Percentiles rank a stretch among this genome's conserved stretches.
Conservation (phyloP, 371 early-diverging fungal species). For the Syncephalastrum monosporum region DNA sequence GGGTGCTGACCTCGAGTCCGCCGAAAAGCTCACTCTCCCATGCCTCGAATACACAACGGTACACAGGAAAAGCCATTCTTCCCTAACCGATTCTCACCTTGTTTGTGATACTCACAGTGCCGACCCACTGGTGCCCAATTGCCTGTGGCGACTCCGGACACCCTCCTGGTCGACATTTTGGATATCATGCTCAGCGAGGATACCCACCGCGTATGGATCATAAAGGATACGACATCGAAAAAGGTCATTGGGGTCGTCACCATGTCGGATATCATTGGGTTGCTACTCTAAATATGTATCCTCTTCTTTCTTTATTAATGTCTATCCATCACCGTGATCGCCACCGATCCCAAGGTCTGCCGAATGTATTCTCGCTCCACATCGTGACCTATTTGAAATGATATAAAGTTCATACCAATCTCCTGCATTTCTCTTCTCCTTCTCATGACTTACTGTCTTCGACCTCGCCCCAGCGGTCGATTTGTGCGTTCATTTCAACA, state of each 20-base stretch:
- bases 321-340: slow-evolving; percentile 42
- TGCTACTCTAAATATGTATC: slow-evolving; percentile 18
- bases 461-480: slow-evolving; percentile 90
- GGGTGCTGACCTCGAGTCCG: slow-evolving; percentile 38
- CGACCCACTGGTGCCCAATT: slow-evolving; percentile 13
- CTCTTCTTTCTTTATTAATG: not conserved
- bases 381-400: slow-evolving; percentile 39
- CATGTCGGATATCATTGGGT: slow-evolving; percentile 54
- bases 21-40: slow-evolving; percentile 36
- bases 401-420: slow-evolving; percentile 1
- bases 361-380: slow-evolving; percentile 52
- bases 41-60: slow-evolving; percentile 53
- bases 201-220: slow-evolving; percentile 60
- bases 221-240: slow-evolving; percentile 25
- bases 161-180: slow-evolving; percentile 32
- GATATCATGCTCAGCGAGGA: slow-evolving; percentile 35
- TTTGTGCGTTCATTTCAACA: slow-evolving; percentile 86
- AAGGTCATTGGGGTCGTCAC: slow-evolving; percentile 50
- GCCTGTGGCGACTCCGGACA: slow-evolving; percentile 28
- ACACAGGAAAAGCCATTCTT: not conserved
- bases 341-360: slow-evolving; percentile 52
- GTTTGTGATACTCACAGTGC: not conserved
- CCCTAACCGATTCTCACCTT: not conserved
- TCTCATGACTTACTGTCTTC: slow-evolving; percentile 68
- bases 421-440: not conserved